A percentile compares a stretch with the other conserved stretches of the same genome.
Evolutionary conservation across 1,284 basidiomycete species (phyloP).

Genomic region (Albatrellus sp.): DNA sequence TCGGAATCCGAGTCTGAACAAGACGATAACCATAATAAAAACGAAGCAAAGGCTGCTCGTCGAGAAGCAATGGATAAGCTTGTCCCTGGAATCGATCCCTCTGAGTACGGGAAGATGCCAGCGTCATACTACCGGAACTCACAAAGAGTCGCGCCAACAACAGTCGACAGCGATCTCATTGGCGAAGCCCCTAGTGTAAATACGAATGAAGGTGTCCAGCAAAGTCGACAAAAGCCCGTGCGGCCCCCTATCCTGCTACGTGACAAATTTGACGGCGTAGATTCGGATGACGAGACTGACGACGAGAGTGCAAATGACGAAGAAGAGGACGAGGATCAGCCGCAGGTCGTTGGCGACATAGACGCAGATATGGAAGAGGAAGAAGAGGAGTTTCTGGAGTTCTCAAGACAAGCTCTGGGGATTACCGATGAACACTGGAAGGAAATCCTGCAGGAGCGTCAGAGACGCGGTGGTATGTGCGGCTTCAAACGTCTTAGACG

Average conservation of each 20-base stretch:
- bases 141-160: conserved; percentile 46
- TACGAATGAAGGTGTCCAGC: conserved; percentile 7
- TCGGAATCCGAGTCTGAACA: conserved; percentile 31
- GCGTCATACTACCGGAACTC: conserved; percentile 54
- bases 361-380: conserved; percentile 85
- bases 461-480: conserved; percentile 59
- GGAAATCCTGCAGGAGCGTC: conserved; percentile 67
- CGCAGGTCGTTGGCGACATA: conserved; percentile 69
- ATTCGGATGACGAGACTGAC: conserved; percentile 77
- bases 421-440: conserved; percentile 78
- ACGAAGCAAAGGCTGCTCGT: conserved; percentile 25
- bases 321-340: conserved; percentile 62
- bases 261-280: conserved; percentile 72
- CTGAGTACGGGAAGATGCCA: conserved; percentile 76
- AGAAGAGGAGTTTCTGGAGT: conserved; percentile 85
- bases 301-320: conserved; percentile 37
- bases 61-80: conserved; percentile 59
- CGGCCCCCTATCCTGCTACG: conserved; percentile 69
- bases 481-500: neutral
- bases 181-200: conserved; percentile 12
- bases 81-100: conserved; percentile 54
- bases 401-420: conserved; percentile 81
- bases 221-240: conserved; percentile 26
- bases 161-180: conserved; percentile 31
- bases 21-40: conserved; percentile 22